Conservation (phyloP, 2,329 filamentous ascomycete genomes). For the Mariannaea sp. region DNA sequence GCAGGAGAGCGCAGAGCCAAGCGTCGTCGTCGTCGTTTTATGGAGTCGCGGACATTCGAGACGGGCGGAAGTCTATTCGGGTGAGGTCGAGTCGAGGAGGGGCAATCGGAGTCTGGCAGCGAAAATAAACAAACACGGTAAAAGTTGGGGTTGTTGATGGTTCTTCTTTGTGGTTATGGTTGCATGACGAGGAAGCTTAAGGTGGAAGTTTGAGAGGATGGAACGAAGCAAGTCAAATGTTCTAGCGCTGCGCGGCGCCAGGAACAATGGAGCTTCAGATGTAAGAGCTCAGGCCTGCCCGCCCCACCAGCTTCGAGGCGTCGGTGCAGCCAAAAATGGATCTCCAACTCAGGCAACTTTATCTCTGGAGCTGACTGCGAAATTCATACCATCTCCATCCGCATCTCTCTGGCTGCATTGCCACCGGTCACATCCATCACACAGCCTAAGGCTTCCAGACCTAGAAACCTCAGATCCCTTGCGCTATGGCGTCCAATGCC, state of each 20-base stretch:
- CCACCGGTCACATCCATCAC: too few species aligned
- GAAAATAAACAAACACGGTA: too few species aligned
- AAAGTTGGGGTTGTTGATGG: not conserved
- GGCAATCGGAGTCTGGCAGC: not conserved
- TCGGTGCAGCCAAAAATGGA: slow-evolving; percentile 4
- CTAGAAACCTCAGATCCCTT: not conserved
- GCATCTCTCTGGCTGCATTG: too few species aligned
- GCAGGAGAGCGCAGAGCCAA: slow-evolving; percentile 13
- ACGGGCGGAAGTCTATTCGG: not conserved
- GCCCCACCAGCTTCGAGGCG: slow-evolving; percentile 1
- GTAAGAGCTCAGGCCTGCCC: slow-evolving; percentile 5
- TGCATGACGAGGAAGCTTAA: too few species aligned
- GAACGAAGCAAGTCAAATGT: not conserved
- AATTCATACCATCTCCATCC: not conserved
- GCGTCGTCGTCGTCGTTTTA: slow-evolving; percentile 7
- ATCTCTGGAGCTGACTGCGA: not conserved
- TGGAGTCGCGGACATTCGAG: slow-evolving; percentile 5
- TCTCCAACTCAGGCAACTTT: too few species aligned
- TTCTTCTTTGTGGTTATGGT: too few species aligned
- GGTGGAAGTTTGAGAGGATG: not conserved
- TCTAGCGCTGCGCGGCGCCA: not conserved
- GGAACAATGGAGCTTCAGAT: not conserved
- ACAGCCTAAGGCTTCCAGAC: not conserved
- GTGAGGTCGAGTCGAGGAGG: slow-evolving; percentile 9
- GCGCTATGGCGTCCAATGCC: slow-evolving; percentile 2